Conservation (phyloP, 306 rosid species). For the Herpetospermum pedunculosum region DNA sequence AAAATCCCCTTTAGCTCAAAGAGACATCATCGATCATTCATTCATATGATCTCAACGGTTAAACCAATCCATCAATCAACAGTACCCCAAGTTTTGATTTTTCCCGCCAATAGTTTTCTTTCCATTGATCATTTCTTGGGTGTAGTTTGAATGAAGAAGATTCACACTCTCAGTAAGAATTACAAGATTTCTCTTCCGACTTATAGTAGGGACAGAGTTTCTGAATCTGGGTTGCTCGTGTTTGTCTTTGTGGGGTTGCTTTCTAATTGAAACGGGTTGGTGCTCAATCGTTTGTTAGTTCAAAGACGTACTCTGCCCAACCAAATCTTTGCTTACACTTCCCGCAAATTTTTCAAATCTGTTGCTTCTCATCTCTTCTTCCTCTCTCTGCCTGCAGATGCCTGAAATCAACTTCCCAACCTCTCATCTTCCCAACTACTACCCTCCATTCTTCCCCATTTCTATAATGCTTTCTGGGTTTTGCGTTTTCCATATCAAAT, state of each 20-base stretch:
- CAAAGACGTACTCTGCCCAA: constrained; percentile 43
- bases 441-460: constrained; percentile 18
- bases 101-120: background rate
- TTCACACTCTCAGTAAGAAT: background rate
- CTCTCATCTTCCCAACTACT: constrained; percentile 44
- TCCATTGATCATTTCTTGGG: background rate
- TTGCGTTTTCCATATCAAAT: constrained; percentile 35
- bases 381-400: constrained; percentile 21
- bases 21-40: too few species aligned
- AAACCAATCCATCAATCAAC: background rate
- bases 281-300: background rate
- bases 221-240: background rate
- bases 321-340: constrained; percentile 68
- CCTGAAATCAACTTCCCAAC: constrained; percentile 71
- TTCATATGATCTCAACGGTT: background rate
- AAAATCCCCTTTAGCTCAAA: too few species aligned
- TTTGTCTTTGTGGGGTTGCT: background rate
- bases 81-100: background rate
- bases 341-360: constrained; percentile 55
- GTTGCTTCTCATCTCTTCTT: constrained; percentile 44
- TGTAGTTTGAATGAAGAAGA: background rate
- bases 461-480: constrained; percentile 21
- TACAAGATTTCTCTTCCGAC: background rate
- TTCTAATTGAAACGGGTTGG: background rate
- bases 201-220: too few species aligned